phyloP scores from a whole-genome alignment of 129 eudicot genomes.

The Oenanthe sinensis region DNA sequence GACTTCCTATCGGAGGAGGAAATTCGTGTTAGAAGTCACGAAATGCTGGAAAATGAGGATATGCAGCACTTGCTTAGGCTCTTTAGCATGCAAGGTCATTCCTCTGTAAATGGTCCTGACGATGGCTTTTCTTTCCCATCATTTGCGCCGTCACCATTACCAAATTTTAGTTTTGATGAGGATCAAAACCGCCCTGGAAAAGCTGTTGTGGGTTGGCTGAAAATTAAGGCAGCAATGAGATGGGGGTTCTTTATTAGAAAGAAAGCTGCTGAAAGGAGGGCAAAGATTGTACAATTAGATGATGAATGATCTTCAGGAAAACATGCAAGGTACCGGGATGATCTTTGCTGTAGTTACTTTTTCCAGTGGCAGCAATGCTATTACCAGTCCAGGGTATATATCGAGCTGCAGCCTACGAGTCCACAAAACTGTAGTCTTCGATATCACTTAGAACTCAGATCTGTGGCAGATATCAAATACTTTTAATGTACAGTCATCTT shows the following conservation, averaged over 20 bases:
- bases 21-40: conserved; percentile 77
- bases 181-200: conserved; percentile 68
- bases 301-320: conserved; percentile 38
- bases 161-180: conserved; percentile 44
- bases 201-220: conserved; percentile 95
- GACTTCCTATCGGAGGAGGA: conserved; percentile 83
- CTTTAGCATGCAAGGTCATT: conserved; percentile 77
- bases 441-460: not conserved
- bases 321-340: conserved; percentile 7
- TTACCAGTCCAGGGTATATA: not conserved
- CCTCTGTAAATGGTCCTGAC: conserved; percentile 39
- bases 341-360: conserved; percentile 6
- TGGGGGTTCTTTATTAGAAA: conserved; percentile 96
- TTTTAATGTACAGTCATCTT: not conserved
- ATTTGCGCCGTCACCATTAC: conserved; percentile 60
- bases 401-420: not conserved
- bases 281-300: conserved; percentile 71
- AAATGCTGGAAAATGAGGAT: conserved; percentile 87
- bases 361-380: not conserved
- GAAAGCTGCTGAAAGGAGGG: conserved; percentile 93
- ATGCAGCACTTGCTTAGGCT: conserved; percentile 91
- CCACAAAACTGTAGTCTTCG: not conserved
- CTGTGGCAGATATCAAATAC: not conserved
- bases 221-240: conserved; percentile 96
- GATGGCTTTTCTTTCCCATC: conserved; percentile 59